These are phyloP conservation scores for Hirschfeldia incana DNA, from an alignment of 345 rosid species.

Conservation along the genomic window DNA sequence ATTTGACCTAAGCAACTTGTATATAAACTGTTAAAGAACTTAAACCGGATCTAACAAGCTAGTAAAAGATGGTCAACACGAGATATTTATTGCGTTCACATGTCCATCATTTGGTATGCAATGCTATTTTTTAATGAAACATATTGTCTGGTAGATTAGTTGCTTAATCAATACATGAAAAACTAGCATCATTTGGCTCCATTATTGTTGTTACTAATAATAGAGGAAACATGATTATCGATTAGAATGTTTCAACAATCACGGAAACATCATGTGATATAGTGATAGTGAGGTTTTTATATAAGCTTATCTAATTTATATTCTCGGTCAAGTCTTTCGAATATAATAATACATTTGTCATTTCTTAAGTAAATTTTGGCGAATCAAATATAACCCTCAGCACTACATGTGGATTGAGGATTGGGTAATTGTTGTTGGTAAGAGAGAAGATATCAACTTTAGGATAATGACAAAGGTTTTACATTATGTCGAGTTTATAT, in stretches of 20 bases:
- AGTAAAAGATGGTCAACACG: constrained; percentile 14
- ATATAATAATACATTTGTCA: background rate
- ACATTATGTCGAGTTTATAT: background rate
- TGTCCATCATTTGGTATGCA: constrained; percentile 10
- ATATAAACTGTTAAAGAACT: constrained; percentile 1
- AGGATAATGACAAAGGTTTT: background rate
- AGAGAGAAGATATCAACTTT: background rate
- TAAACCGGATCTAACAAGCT: constrained; percentile 24
- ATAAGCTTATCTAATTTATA: background rate
- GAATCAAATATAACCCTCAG: background rate
- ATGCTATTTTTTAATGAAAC: background rate
- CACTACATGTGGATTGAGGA: background rate
- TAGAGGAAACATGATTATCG: constrained; percentile 6
- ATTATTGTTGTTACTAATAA: constrained; percentile 11
- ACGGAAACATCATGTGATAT: constrained; percentile 7
- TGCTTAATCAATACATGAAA: constrained; percentile 28
- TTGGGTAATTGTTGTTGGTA: background rate
- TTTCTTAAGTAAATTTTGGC: background rate
- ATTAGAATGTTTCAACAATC: constrained; percentile 11
- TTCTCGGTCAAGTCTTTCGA: background rate
- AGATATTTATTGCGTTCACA: constrained; percentile 8
- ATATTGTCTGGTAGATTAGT: constrained; percentile 10
- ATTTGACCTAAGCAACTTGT: background rate
- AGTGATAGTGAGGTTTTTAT: constrained; percentile 15
- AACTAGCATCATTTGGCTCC: background rate